A percentile compares a stretch with the other conserved stretches of the same genome.
Evolutionary conservation across 148 eudicot species (phyloP).

Genomic region (Pouteria glomerata): DNA sequence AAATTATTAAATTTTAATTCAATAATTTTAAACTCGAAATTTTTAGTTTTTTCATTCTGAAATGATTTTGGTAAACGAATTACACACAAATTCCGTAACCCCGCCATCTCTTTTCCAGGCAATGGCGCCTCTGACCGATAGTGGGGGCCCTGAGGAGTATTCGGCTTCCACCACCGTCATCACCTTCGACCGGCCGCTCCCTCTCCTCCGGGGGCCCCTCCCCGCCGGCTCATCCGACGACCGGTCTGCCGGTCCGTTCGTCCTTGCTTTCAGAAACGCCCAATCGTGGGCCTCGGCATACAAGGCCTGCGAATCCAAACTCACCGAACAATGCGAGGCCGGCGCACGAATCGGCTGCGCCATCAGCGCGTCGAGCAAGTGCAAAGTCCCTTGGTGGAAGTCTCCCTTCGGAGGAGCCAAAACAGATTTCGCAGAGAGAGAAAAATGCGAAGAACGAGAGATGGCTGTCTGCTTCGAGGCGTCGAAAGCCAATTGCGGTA

Average conservation of each 20-base stretch:
- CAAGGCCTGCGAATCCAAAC: slow-evolving; percentile 31
- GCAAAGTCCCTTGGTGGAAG: slow-evolving; percentile 69
- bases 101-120: too few species aligned
- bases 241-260: slow-evolving; percentile 36
- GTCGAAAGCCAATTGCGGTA: slow-evolving; percentile 37
- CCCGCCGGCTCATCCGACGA: slow-evolving; percentile 38
- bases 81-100: too few species aligned
- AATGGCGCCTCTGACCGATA: too few species aligned
- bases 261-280: slow-evolving; percentile 51
- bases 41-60: too few species aligned
- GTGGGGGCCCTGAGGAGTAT: too few species aligned
- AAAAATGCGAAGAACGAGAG: slow-evolving; percentile 62
- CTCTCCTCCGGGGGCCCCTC: slow-evolving; percentile 51
- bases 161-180: too few species aligned
- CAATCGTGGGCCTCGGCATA: slow-evolving; percentile 42
- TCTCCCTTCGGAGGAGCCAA: slow-evolving; percentile 23
- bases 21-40: too few species aligned
- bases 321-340: slow-evolving; percentile 49
- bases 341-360: slow-evolving; percentile 71
- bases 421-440: slow-evolving; percentile 38
- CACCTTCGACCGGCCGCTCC: too few species aligned
- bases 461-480: slow-evolving; percentile 42
- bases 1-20: too few species aligned
- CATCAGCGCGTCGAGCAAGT: slow-evolving; percentile 54
- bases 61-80: too few species aligned